Base-by-base conservation (phyloP, 139 green algal genomes). In the Micromonas commoda region DNA sequence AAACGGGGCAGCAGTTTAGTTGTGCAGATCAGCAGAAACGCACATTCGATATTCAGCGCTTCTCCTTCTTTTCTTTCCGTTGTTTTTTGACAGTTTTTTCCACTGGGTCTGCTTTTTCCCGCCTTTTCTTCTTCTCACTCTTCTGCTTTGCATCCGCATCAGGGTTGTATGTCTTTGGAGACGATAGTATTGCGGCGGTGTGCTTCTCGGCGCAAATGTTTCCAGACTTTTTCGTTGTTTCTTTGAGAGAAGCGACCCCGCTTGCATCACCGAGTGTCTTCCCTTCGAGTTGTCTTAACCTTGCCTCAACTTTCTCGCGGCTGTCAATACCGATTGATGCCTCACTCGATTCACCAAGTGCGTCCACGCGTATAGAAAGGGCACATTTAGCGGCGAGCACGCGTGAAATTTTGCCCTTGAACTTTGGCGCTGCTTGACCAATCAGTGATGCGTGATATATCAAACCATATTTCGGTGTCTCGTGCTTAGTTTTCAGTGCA, bases 381-480 rank as follows among this genome's bases (percentile, higher is more conserved):
- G 89, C 93, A 86, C 91, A 97, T 89, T 99, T 99, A 89, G 97
- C 97, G 74, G 95, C 95, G 33, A 99, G 87, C 85, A 98, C 98
- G 63, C 95, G 90, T n/a, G 86, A 94, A 85, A 98, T 98, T 80
- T 93, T 88, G 35, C 94, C 95, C 90, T 99, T 99, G 89, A 99
- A 98, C 61, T 89, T 86, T 80, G 92, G 86, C 86, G 96, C 93
- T 57, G 95, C 95, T 24, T 93, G 85, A 21, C 95, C 95, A 74
- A 99, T 99, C 85, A 97, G 97, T 35, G 88, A 93, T 3, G 91
- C 96, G 84, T 99, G 93, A 89, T 97, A 99, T 82, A 99, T 99
- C 24, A 99, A 90, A 64, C 95, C 95, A 81, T 99, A 99, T 88
- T 99, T 99, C 80, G 95, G 95, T 0, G 95, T 99, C 85, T 99